Base-by-base conservation (phyloP, 805 yeast genomes). In the Ogataea ramenticola region DNA sequence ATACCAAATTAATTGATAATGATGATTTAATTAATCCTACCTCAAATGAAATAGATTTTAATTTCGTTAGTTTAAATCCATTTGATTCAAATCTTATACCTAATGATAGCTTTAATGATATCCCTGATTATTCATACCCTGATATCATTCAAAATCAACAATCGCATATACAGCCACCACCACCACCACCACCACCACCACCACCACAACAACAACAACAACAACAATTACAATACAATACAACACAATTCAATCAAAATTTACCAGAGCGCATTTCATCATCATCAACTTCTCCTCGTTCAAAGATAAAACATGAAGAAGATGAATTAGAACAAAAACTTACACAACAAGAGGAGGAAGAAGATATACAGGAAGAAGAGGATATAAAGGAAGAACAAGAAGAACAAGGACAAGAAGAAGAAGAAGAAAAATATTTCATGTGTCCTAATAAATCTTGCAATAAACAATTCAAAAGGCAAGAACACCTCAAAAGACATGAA, bases 401-500 rank as follows among this genome's bases (percentile, higher is more conserved):
- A 26, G 10, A 7, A 26, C 27, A 26, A 26, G 10, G 10, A 26
- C 7, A 26, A 26, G 17, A 35, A 16, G 45, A 52, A 36, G 36
- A 35, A 19, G 68, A 64, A 16, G 68, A 64, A 12, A 68, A 66
- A 48, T 66, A 67, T 27, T 64, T 64, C 50, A 52, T 53, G 21
- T 72, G 72, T 41, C 43, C 44, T 16, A 48, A 57, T 46, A 49
- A 51, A 8, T 53, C 57, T 11, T 72, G 77, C 48, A 48, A 53
- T 1, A 71, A 69, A 50, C 53, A 56, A 3, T 82, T 82, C 60
- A 75, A 74, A 50, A 70, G 86, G 48, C 77, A 77, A 52, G 86
- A 82, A 47, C 86, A 81, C 56, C 64, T 80, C 54, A 79, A 79
- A 56, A 64, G 89, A 44, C 89, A 82, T 55, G 71, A 77, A 57